phyloP scores from a whole-genome alignment of 371 early-diverging fungal species.

The Mucor ambiguus region DNA sequence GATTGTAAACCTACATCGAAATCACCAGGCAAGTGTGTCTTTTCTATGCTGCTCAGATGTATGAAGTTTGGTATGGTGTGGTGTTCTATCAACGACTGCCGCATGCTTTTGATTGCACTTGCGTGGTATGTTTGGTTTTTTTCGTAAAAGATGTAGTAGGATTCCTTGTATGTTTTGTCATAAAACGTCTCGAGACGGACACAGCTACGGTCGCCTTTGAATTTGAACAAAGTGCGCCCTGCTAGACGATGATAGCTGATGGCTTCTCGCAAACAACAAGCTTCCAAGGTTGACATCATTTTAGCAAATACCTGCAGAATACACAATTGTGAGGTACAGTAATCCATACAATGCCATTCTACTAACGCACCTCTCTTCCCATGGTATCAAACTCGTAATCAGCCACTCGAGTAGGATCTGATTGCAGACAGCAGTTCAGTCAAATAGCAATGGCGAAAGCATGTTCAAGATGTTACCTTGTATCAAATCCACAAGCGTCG shows the following conservation, averaged over 20 bases:
- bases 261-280: conserved; percentile 35
- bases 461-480: conserved; percentile 5
- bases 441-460: not conserved
- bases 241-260: conserved; percentile 41
- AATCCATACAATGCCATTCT: not conserved
- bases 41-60: conserved; percentile 21
- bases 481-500: conserved; percentile 28
- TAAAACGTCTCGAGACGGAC: conserved; percentile 53
- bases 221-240: conserved; percentile 35
- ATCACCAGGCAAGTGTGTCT: not conserved
- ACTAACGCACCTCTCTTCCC: conserved; percentile 13
- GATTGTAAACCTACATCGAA: not conserved
- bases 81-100: conserved; percentile 9
- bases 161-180: conserved; percentile 34
- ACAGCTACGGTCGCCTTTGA: conserved; percentile 25
- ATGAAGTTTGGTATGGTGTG: conserved; percentile 47
- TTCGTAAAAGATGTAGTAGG: conserved; percentile 36
- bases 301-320: conserved; percentile 29
- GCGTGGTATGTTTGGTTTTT: conserved; percentile 1
- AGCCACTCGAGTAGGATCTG: conserved; percentile 35
- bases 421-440: not conserved
- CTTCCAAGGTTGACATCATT: conserved; percentile 28
- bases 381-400: conserved; percentile 25
- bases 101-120: not conserved
- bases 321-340: not conserved